A percentile compares a stretch with the other conserved stretches of the same genome.
Conservation (phyloP, 306 rosid species). For the Benincasa hispida region DNA sequence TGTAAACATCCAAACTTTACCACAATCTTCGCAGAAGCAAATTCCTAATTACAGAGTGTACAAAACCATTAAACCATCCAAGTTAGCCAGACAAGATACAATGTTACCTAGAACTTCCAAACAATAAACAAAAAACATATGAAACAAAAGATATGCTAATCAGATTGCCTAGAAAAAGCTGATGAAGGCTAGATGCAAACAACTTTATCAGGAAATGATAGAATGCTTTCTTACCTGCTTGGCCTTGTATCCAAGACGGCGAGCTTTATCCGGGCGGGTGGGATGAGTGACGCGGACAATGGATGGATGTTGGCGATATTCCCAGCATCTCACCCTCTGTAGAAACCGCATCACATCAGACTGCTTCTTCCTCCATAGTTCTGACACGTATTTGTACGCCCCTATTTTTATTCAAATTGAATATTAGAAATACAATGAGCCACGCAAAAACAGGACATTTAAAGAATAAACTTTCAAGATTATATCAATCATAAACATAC, state of each 20-base stretch:
- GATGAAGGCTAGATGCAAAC: too few relatives aligned
- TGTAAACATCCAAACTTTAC: not conserved
- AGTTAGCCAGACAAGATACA: not conserved
- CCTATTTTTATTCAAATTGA: conserved; percentile 25
- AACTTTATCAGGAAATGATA: too few relatives aligned
- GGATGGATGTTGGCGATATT: conserved; percentile 84
- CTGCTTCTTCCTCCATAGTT: conserved; percentile 93
- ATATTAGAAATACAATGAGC: not conserved
- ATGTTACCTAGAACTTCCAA: not conserved
- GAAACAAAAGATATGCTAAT: not conserved
- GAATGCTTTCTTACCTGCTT: conserved; percentile 42
- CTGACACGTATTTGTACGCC: conserved; percentile 85
- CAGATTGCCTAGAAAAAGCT: not conserved
- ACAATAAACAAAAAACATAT: not conserved
- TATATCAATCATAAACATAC: not conserved
- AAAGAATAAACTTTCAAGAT: not conserved
- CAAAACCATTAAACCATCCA: not conserved
- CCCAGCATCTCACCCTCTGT: conserved; percentile 96
- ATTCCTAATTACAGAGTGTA: not conserved
- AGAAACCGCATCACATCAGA: conserved; percentile 80
- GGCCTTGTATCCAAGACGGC: conserved; percentile 84
- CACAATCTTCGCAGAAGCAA: not conserved
- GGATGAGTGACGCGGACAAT: conserved; percentile 76
- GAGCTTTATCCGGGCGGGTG: conserved; percentile 92
- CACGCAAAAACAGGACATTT: not conserved